Conservation (phyloP, 768 basidiomycete genomes). For the Lyophyllum shimeji region DNA sequence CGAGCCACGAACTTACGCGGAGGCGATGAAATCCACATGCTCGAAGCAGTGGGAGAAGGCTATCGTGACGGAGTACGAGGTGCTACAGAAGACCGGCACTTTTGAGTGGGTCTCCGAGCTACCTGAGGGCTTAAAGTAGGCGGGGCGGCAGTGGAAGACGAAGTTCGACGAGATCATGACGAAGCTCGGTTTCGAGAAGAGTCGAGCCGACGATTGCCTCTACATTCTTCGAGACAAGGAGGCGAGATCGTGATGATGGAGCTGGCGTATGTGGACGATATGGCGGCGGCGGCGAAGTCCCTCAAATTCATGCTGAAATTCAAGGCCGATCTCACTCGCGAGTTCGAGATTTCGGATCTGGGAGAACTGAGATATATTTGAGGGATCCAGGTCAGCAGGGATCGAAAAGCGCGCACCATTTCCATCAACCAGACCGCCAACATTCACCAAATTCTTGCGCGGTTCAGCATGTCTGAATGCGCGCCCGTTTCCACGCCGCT, state of each 20-base stretch:
- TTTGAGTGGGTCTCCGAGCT: background rate
- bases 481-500: background rate
- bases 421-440: background rate
- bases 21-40: conserved; percentile 4
- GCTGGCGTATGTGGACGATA: too few relatives aligned
- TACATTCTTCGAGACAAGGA: too few relatives aligned
- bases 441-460: background rate
- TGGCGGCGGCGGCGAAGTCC: too few relatives aligned
- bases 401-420: background rate
- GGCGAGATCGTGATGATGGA: too few relatives aligned
- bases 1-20: background rate
- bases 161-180: too few relatives aligned
- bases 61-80: conserved; percentile 9
- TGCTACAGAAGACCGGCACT: conserved; percentile 3
- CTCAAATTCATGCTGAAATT: too few relatives aligned
- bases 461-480: background rate
- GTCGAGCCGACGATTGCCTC: too few relatives aligned
- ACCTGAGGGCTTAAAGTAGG: background rate
- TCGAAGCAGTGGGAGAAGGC: conserved; percentile 15
- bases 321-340: background rate
- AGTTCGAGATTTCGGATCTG: background rate
- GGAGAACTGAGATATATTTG: conserved; percentile 1
- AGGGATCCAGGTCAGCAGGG: background rate
- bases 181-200: too few relatives aligned
- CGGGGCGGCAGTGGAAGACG: too few relatives aligned